phyloP scores from a whole-genome alignment of 2,329 filamentous ascomycete genomes.

The Sarocladium kiliense region DNA sequence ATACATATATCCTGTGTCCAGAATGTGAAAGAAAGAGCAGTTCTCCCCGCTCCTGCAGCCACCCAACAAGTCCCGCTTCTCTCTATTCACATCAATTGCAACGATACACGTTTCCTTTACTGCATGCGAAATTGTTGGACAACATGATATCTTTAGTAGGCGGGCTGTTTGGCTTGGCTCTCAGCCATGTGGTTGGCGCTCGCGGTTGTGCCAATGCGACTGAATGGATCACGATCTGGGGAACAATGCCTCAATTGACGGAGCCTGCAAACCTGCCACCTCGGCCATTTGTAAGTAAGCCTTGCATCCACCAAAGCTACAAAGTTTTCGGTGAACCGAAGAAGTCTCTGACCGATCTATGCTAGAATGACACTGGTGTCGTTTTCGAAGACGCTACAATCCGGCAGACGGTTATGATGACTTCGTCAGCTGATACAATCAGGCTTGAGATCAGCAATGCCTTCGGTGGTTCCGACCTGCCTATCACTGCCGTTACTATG shows the following conservation, averaged over 20 bases:
- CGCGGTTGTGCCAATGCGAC: neutral
- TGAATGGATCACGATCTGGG: conserved; percentile 59
- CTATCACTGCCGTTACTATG: conserved; percentile 52
- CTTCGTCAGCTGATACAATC: conserved; percentile 45
- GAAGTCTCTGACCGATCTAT: neutral
- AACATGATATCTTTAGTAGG: neutral
- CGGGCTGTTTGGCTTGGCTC: neutral
- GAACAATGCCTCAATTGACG: conserved; percentile 56
- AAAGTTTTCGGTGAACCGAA: too few relatives aligned
- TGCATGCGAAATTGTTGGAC: too few relatives aligned
- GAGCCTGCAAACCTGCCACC: conserved; percentile 55
- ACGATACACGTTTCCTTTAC: too few relatives aligned
- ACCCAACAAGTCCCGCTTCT: too few relatives aligned
- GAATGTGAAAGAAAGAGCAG: too few relatives aligned
- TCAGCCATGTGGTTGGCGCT: neutral
- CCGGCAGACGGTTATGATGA: conserved; percentile 56
- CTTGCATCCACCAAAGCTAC: too few relatives aligned
- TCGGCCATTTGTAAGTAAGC: conserved; percentile 43
- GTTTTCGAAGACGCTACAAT: conserved; percentile 56
- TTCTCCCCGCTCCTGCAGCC: too few relatives aligned
- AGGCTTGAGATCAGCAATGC: conserved; percentile 57
- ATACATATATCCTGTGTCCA: too few relatives aligned
- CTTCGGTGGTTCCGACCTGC: conserved; percentile 52
- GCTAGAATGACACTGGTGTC: conserved; percentile 43
- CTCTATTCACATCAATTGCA: too few relatives aligned